Conservation (phyloP, 257 asterid genomes). For the Fraxinus pennsylvanica region DNA sequence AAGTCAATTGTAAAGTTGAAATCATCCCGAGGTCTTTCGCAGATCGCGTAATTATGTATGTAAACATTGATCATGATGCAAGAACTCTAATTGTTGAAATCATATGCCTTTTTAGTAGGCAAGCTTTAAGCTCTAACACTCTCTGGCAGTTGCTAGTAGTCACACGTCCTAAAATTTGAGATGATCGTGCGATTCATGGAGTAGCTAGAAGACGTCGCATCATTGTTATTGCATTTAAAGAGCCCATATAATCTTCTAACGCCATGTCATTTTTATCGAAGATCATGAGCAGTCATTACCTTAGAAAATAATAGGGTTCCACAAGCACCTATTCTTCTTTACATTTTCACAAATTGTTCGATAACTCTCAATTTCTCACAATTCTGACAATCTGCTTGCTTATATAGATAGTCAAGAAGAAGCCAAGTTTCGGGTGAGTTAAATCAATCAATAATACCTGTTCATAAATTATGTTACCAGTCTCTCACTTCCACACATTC, state of each 20-base stretch:
- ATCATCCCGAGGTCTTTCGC: too few species aligned
- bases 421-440: constrained; percentile 51
- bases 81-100: neutral
- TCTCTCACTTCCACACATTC: neutral
- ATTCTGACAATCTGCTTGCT: constrained; percentile 50
- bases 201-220: neutral
- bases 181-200: too few species aligned
- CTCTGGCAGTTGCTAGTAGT: neutral
- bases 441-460: neutral
- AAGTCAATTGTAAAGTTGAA: too few species aligned
- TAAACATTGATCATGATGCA: neutral
- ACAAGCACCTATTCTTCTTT: neutral
- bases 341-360: neutral
- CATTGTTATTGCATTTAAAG: neutral
- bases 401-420: constrained; percentile 62
- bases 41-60: neutral
- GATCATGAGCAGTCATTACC: neutral
- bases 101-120: neutral
- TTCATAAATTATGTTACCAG: neutral
- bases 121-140: neutral
- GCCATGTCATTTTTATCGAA: too few species aligned
- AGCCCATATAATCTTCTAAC: neutral
- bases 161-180: neutral
- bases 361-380: neutral
- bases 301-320: neutral